A percentile compares a stretch with the other conserved stretches of the same genome.
Conservation (phyloP, 2,329 filamentous ascomycete genomes). For the Didymosphaeria variabile region DNA sequence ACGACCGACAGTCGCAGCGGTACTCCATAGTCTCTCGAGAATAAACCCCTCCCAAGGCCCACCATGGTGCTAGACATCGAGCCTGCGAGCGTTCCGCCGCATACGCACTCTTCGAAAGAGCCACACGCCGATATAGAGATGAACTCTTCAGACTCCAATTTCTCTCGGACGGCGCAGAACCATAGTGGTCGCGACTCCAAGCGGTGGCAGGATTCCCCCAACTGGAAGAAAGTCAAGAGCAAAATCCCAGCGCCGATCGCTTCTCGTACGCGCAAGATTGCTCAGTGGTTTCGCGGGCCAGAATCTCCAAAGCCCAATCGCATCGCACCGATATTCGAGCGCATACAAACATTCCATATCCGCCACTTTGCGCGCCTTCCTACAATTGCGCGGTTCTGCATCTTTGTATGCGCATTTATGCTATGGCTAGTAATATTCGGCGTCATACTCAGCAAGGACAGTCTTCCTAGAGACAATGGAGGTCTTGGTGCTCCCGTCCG, state of each 20-base stretch:
- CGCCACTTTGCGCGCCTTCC: slow-evolving; percentile 68
- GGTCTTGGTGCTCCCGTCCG: slow-evolving; percentile 73
- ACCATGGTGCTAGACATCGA: slow-evolving; percentile 14
- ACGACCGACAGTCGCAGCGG: slow-evolving; percentile 2
- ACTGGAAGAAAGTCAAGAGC: slow-evolving; percentile 21
- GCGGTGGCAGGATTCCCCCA: slow-evolving; percentile 11
- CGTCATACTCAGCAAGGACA: slow-evolving; percentile 70
- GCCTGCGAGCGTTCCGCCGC: slow-evolving; percentile 12
- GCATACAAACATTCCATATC: slow-evolving; percentile 72
- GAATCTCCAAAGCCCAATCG: slow-evolving; percentile 52
- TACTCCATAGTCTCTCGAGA: slow-evolving; percentile 2
- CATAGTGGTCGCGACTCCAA: slow-evolving; percentile 19
- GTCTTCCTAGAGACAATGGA: slow-evolving; percentile 66
- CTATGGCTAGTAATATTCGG: slow-evolving; percentile 75
- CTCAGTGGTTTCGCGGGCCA: slow-evolving; percentile 58
- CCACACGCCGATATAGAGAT: neutral
- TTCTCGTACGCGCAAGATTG: slow-evolving; percentile 29
- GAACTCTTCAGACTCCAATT: neutral
- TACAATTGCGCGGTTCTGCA: slow-evolving; percentile 61
- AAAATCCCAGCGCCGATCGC: slow-evolving; percentile 29
- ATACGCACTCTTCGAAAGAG: slow-evolving; percentile 1
- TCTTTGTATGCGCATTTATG: slow-evolving; percentile 66
- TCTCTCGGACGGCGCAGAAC: neutral
- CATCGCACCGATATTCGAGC: slow-evolving; percentile 66
- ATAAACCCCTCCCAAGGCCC: neutral